Base-by-base conservation (phyloP, 257 asterid species). In the Solanum ahanhuiri region DNA sequence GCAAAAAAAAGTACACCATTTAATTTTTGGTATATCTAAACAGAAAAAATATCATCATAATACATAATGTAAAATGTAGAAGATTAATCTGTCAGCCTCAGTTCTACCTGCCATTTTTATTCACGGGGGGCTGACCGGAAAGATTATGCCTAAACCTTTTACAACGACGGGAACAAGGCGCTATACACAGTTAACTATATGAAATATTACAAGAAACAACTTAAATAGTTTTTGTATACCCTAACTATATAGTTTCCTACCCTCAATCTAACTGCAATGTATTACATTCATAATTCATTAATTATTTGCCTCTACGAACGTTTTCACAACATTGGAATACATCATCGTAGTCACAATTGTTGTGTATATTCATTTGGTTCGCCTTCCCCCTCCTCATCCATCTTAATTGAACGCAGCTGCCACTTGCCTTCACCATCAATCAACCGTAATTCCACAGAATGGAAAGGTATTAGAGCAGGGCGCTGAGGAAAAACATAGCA, bases 371-470 rank as follows among this genome's bases (percentile, higher is more conserved):
- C 84, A 81, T 28, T 9, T 81, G 84, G 18, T 48, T 81, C 67
- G 11, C 28, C 43, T 28, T 81, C 86, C 75, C 43, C 82, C 81
- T 84, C 82, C 81, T 84, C 88, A 92, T 90, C 93, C 85, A 90
- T 94, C 88, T 90, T 90, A 79, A 97, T 95, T 41, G 95, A 91
- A 41, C 98, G 98, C 67, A 97, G 97, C 89, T 97, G 98, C 99
- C 99, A 97, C 88, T 94, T 95, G 77, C 99, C 99, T 94, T 97
- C 99, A 12, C 99, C 99, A 31, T 97, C 99, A 79, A 97, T 95
- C 86, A 97, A 90, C 71, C 98, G 93, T 88, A 97, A 89, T 92
- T 97, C 99, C 91, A 84, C 73, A 4, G 98, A 93, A 90, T 97
- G 99, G 93, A 93, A 97, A 11, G 98, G 99, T 87, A 95, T 96